Conservation (phyloP, 768 basidiomycete genomes). For the Mycena galopus region DNA sequence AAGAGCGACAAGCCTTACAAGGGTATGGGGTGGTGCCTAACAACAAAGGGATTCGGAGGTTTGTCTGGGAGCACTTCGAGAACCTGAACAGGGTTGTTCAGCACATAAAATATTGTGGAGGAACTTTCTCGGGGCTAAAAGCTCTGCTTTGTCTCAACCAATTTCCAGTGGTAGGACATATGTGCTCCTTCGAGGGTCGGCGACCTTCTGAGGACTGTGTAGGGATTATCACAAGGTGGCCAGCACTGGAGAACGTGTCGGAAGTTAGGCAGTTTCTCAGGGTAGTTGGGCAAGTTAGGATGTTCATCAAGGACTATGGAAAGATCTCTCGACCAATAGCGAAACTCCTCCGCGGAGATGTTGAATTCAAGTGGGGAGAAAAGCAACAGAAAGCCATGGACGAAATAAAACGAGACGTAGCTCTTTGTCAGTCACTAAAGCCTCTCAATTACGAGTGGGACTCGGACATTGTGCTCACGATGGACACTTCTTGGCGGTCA, state of each 20-base stretch:
- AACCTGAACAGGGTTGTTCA: no score
- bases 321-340: constrained; percentile 6
- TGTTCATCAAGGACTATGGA: constrained; percentile 40
- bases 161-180: constrained; percentile 49
- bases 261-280: constrained; percentile 50
- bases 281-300: constrained; percentile 35
- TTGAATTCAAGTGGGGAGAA: constrained; percentile 44
- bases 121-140: no score
- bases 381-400: constrained; percentile 43
- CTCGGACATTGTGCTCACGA: no score
- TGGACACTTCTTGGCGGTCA: no score
- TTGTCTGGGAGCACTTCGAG: no score
- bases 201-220: constrained; percentile 42
- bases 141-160: no score
- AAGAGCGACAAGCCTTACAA: no score
- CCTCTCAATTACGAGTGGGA: no score
- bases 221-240: constrained; percentile 42
- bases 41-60: no score
- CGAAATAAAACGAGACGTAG: constrained; percentile 34
- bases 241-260: constrained; percentile 5
- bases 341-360: constrained; percentile 17
- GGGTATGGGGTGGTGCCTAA: no score
- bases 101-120: no score
- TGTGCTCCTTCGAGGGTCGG: constrained; percentile 49
- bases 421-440: constrained; percentile 39